Percentiles rank a stretch among this genome's conserved stretches.
Evolutionary conservation across 192 early-diverging fungal genomes (phyloP).

Genomic region (Coemansia sp.): DNA sequence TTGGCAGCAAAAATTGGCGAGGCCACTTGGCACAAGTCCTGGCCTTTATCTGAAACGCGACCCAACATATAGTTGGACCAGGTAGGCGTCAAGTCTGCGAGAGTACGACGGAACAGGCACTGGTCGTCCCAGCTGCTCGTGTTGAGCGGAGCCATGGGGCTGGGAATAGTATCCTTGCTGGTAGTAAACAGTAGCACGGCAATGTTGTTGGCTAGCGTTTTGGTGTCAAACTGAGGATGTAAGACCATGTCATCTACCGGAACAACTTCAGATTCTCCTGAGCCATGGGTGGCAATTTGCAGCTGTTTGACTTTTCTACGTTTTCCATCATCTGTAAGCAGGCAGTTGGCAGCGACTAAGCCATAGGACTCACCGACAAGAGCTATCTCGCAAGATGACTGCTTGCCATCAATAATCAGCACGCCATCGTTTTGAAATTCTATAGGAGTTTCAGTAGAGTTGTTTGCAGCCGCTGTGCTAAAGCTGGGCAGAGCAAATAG

Average conservation of each 20-base stretch:
- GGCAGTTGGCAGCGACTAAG: conserved; percentile 29
- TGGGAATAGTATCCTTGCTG: not conserved
- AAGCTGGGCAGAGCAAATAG: not conserved
- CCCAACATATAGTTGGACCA: conserved; percentile 19
- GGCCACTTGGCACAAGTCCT: conserved; percentile 16
- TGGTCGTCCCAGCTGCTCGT: conserved; percentile 15
- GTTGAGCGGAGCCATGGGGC: not conserved
- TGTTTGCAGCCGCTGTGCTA: not conserved
- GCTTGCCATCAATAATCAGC: conserved; percentile 19
- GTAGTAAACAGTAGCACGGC: conserved; percentile 22
- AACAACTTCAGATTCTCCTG: conserved; percentile 3
- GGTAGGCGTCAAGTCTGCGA: conserved; percentile 5
- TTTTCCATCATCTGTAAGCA: conserved; percentile 9
- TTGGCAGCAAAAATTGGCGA: conserved; percentile 39
- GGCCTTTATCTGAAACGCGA: not conserved
- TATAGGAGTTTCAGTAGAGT: not conserved
- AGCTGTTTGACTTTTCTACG: conserved; percentile 4
- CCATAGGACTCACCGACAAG: conserved; percentile 18
- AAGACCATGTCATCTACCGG: conserved; percentile 9
- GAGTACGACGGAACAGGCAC: conserved; percentile 19
- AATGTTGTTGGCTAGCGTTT: conserved; percentile 42
- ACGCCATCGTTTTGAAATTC: conserved; percentile 23
- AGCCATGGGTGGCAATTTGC: conserved; percentile 21
- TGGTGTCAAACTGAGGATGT: conserved; percentile 21
- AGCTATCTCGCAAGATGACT: conserved; percentile 29